Base-by-base conservation (phyloP, 2,329 filamentous ascomycete species). In the Paecilomyces dactylethromorphus region DNA sequence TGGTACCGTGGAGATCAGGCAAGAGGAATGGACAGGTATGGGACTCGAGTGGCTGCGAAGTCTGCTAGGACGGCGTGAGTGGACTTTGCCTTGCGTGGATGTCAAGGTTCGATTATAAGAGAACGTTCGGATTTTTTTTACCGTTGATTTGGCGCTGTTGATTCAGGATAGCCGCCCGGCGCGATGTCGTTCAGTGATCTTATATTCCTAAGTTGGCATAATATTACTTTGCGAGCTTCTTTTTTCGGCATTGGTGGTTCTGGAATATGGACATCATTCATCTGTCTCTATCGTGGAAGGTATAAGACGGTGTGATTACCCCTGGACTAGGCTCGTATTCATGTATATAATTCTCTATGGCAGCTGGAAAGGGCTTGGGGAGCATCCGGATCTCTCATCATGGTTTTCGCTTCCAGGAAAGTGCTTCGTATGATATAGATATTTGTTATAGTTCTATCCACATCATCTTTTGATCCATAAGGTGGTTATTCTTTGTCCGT, bases 81-180 rank as follows among this genome's bases (percentile, higher is more conserved):
- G 93, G 90, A 85, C 89, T 66, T 84, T 99, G 63, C 91, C 93
- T 59, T 97, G 92, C 73, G 83, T 99, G 75, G 92, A 96, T 74
- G 84, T 97, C 31, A 87, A 92, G 67, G 86, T 97, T 56, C 82
- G 90, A 63, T 77, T 96, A 63, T 94, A 68, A 79, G 39, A 10
- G 11, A 39, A 1, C 21, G 24, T 24, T 15, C 4, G 22, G 26
- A 10, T 5, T n/a, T 45, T 45, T 45, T 45, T n/a, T 7, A 45
- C 18, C 13, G 39, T 45, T 18, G 39, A 45, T 45, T 45, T 45
- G 18, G 39, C 39, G n/a, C 39, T 18, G 39, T 18, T 18, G 39
- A 18, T 45, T 45, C 15, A 45, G 39, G 39, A 45, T 45, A 18
- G 15, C 39, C 39, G 18, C n/a, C 18, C 11, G 15, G n/a, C n/a